Base-by-base conservation (phyloP, 2,329 filamentous ascomycete genomes). In the Lasiodiplodia citricola region DNA sequence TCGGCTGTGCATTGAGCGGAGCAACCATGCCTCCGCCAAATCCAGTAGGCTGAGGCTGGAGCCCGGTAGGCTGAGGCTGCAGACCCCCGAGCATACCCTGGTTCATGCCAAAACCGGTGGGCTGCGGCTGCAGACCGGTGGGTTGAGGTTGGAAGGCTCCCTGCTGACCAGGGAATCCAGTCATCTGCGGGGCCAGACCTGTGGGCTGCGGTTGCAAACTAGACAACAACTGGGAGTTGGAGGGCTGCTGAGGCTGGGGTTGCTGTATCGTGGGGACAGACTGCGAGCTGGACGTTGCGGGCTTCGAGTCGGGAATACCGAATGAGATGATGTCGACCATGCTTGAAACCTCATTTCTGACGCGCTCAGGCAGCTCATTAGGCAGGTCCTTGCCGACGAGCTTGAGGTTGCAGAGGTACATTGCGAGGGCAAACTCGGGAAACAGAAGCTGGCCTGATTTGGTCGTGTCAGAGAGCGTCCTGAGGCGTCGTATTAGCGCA, bases 261-360 rank as follows among this genome's bases (percentile, higher is more conserved):
- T 85, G 83, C 73, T 84, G 82, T 18, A 85, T 84, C 3, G 77
- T 76, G 6, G 87, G 86, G n/a, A 82, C 80, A 3, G 82, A 82
- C 28, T 81, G 78, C 16, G 82, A 80, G 74, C 68, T n/a, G 86
- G 80, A 16, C 83, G 60, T 38, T 23, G 44, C 25, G 3, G 83
- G 28, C 21, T 25, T 60, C 35, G 95, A 91, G 72, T 99, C 96
- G 0, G 88, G 89, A 28, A 97, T 88, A 73, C 91, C 93, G 78
- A 99, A 99, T 70, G 94, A 97, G 77, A 99, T 99, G 68, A 99
- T 99, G 77, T 99, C 96, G 51, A 99, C 96, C 94, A 99, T 98
- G 81, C 96, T 97, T 3, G 95, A 98, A 21, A 99, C 96, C 80
- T 99, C 96, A 75, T 99, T 99, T 83, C 90, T 92, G 72, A 99